Base-by-base conservation (phyloP, 306 rosid genomes). In the Vigna reflexopilosa region DNA sequence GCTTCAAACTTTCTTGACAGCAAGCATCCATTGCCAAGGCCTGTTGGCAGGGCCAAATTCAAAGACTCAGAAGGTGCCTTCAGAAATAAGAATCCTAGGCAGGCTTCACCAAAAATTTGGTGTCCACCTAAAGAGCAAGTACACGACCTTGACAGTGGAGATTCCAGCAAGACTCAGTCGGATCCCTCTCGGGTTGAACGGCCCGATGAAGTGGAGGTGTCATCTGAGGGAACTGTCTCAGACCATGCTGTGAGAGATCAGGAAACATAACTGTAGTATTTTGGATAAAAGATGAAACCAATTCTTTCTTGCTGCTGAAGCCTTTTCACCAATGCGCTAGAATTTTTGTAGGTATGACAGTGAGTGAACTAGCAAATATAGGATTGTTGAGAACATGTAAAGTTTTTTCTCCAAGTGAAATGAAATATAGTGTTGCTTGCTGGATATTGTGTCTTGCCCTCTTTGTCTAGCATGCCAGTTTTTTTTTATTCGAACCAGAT, bases 221-320 rank as follows among this genome's bases (percentile, higher is more conserved):
- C 99, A 9, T 93, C 99, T 13, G 99, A 95, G 85, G 99, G 94
- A 72, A 95, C 99, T 0, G 93, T 95, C 73, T 95, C 99, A 1
- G 98, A 95, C 83, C 90, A 90, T 85, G 89, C 77, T 77, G 73
- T 66, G 75, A 86, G 89, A 82, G 95, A 95, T 32, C 80, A 71
- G 85, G 97, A 95, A 85, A 76, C 92, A 26, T 87, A 81, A 91
- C 80, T 81, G 83, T 84, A 70, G 65, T 61, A 51, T 77, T 84
- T 51, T 67, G 77, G 78, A 36, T 40, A 52, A 85, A 80, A 87
- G 82, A 48, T 81, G 71, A 82, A 85, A 77, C 84, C 70, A 56
- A 87, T 92, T 89, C 92, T 87, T 88, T 88, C 65, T 82, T 83
- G 90, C 83, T 81, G 66, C 83, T 85, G 49, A 79, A 82, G 85